phyloP scores from a whole-genome alignment of 257 asterid species.

The Solanum sitiens region DNA sequence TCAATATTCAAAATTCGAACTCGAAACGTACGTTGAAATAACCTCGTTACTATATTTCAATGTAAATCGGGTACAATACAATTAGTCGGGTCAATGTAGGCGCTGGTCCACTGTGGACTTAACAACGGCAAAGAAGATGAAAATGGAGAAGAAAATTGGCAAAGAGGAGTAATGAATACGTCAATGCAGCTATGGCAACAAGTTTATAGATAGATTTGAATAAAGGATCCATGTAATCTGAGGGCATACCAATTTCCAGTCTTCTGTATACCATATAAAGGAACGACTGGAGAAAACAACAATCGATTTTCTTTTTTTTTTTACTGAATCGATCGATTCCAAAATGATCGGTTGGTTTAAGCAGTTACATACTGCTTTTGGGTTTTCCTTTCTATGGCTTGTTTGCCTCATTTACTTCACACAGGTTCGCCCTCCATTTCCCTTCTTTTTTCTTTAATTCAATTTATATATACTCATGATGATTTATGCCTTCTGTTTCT shows the following conservation, averaged over 20 bases:
- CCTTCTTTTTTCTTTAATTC: not conserved
- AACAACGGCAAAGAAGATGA: not conserved
- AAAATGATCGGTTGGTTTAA: conserved; percentile 60
- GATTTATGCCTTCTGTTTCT: not conserved
- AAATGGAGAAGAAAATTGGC: not conserved
- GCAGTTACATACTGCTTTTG: conserved; percentile 68
- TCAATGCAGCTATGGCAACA: not conserved
- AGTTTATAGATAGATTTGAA: not conserved
- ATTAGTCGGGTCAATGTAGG: not conserved
- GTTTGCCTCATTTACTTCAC: conserved; percentile 94
- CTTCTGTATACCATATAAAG: not conserved
- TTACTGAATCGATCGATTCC: not conserved
- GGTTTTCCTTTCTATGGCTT: conserved; percentile 82
- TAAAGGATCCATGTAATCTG: not conserved
- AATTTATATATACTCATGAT: not conserved
- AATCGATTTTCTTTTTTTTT: not conserved
- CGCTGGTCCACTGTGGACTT: not conserved
- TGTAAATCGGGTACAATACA: not conserved
- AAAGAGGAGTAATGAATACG: not conserved
- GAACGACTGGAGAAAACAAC: not conserved
- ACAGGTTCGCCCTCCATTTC: conserved; percentile 31
- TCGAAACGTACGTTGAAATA: no score
- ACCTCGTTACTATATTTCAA: not conserved
- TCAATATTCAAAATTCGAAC: no score
- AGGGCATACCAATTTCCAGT: not conserved